Percentiles rank a stretch among this genome's conserved stretches.
These are phyloP conservation scores for Begonia peltatifolia DNA, from an alignment of 306 rosid species.

Conservation along the genomic window DNA sequence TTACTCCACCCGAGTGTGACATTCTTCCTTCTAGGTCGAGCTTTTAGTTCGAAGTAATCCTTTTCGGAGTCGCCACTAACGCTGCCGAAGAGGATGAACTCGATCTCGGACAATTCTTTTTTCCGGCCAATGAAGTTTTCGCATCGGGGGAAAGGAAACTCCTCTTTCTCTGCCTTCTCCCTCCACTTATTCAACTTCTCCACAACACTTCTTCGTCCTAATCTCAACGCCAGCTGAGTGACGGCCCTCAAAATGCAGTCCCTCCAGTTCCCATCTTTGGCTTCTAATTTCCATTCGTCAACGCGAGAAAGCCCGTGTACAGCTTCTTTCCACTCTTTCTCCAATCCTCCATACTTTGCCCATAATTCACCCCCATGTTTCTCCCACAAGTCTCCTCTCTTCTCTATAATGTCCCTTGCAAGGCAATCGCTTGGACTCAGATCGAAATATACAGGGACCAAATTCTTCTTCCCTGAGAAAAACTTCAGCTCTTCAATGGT, in stretches of 20 bases:
- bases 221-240: conserved; percentile 44
- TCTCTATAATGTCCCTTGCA: conserved; percentile 76
- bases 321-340: conserved; percentile 78
- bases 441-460: conserved; percentile 77
- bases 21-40: conserved; percentile 52
- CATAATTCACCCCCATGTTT: conserved; percentile 76
- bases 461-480: conserved; percentile 63
- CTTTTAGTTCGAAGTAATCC: conserved; percentile 73
- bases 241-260: conserved; percentile 63
- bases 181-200: conserved; percentile 64
- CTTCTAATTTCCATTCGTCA: conserved; percentile 85
- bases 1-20: conserved; percentile 52
- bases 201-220: conserved; percentile 70
- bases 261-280: conserved; percentile 80
- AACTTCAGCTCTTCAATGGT: conserved; percentile 67
- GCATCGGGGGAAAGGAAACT: conserved; percentile 58
- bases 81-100: conserved; percentile 72
- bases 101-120: conserved; percentile 70
- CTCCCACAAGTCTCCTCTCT: conserved; percentile 87
- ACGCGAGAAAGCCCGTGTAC: conserved; percentile 56
- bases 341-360: conserved; percentile 63
- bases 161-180: conserved; percentile 70
- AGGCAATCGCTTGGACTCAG: conserved; percentile 68
- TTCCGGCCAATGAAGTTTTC: conserved; percentile 68
- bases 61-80: conserved; percentile 57